Evolutionary conservation across 2,329 filamentous ascomycete genomes (phyloP).

Genomic region (Xylariaceae sp.): DNA sequence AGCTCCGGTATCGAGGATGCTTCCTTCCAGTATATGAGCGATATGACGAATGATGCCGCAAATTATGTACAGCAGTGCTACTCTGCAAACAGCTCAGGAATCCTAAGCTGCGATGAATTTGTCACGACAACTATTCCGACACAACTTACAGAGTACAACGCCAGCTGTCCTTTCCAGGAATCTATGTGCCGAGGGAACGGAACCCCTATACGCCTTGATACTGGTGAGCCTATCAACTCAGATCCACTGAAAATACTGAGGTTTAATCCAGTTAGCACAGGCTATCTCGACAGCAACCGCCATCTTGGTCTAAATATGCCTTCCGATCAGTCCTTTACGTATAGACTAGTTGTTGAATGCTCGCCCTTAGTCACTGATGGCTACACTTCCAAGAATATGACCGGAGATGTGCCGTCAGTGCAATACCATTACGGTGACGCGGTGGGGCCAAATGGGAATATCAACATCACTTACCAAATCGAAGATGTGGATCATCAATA

Average conservation of each 20-base stretch:
- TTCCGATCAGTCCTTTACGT: slow-evolving; percentile 1
- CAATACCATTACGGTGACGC: background rate
- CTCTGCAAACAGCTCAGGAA: background rate
- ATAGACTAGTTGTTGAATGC: slow-evolving; percentile 14
- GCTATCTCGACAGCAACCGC: slow-evolving; percentile 12
- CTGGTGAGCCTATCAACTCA: too few species aligned
- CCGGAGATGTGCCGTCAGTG: background rate
- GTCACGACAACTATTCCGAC: background rate
- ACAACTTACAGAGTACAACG: background rate
- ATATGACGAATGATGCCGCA: slow-evolving; percentile 4
- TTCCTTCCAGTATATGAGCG: background rate
- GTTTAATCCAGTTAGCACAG: too few species aligned
- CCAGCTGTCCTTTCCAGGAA: slow-evolving; percentile 12
- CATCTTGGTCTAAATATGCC: slow-evolving; percentile 14
- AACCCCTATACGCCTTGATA: too few species aligned
- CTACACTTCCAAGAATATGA: background rate
- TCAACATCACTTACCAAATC: background rate
- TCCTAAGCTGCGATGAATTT: slow-evolving; percentile 10
- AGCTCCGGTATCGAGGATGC: background rate
- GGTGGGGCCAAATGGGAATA: background rate
- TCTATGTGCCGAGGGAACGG: slow-evolving; percentile 7
- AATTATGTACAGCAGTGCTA: slow-evolving; percentile 19
- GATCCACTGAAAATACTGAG: too few species aligned
- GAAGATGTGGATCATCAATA: background rate
- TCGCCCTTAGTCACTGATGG: slow-evolving; percentile 12